Evolutionary conservation across 768 basidiomycete species (phyloP).

Genomic region (Mycena rosella): DNA sequence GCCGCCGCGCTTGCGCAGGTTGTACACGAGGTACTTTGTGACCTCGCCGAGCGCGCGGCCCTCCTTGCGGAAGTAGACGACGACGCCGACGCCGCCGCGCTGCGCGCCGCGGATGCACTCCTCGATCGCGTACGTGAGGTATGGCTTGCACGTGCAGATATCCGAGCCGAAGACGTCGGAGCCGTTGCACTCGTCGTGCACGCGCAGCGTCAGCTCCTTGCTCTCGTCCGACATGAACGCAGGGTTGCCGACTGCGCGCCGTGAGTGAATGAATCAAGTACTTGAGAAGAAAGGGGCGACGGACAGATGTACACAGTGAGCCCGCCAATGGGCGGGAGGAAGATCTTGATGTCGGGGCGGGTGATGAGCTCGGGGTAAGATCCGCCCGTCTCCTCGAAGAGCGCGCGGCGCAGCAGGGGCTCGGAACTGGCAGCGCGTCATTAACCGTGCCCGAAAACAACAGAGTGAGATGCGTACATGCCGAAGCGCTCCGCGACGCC

Average conservation of each 20-base stretch:
- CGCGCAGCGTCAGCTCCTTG: slow-evolving; percentile 88
- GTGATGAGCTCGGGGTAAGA: slow-evolving; percentile 98
- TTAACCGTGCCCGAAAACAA: background rate
- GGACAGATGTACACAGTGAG: slow-evolving; percentile 93
- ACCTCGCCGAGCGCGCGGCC: slow-evolving; percentile 95
- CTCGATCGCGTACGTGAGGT: slow-evolving; percentile 92
- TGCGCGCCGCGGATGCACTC: slow-evolving; percentile 88
- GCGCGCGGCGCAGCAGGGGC: slow-evolving; percentile 83
- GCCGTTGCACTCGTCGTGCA: slow-evolving; percentile 97
- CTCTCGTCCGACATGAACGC: slow-evolving; percentile 79
- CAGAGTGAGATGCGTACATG: slow-evolving; percentile 62
- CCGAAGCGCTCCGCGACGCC: slow-evolving; percentile 95
- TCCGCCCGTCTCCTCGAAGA: slow-evolving; percentile 97
- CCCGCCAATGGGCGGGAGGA: slow-evolving; percentile 94
- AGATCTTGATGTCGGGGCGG: slow-evolving; percentile 94
- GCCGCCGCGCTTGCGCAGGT: slow-evolving; percentile 93
- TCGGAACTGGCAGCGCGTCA: slow-evolving; percentile 69
- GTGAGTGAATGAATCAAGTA: background rate
- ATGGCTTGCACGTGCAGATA: slow-evolving; percentile 94
- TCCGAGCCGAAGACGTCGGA: slow-evolving; percentile 97
- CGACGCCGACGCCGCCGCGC: slow-evolving; percentile 88
- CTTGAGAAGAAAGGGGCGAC: slow-evolving; percentile 30
- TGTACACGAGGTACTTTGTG: slow-evolving; percentile 96
- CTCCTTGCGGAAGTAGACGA: slow-evolving; percentile 96
- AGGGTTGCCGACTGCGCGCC: slow-evolving; percentile 79